These are phyloP conservation scores for Penicillium coprophilum DNA, from an alignment of 495 filamentous ascomycete genomes.

Conservation along the genomic window DNA sequence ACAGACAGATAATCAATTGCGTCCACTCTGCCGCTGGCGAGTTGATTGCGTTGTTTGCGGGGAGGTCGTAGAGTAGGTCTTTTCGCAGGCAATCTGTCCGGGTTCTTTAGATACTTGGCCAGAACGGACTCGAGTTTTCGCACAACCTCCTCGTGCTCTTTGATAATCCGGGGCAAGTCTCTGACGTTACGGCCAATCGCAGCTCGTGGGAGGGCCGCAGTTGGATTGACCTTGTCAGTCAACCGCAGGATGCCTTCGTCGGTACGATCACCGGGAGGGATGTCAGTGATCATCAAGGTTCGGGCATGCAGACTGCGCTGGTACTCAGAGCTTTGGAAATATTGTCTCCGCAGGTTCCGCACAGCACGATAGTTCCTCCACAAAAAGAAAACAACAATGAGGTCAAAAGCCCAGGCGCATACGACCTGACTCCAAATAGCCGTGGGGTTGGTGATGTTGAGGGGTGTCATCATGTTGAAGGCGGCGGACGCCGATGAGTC, in stretches of 20 bases:
- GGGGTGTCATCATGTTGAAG: slow-evolving; percentile 56
- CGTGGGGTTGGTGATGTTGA: slow-evolving; percentile 39
- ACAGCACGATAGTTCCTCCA: slow-evolving; percentile 88
- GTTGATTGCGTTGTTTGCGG: slow-evolving; percentile 58
- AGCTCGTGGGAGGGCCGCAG: slow-evolving; percentile 71
- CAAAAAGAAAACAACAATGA: slow-evolving; percentile 73
- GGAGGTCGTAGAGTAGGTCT: slow-evolving; percentile 77
- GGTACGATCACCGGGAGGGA: slow-evolving; percentile 67
- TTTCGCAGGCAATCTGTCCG: slow-evolving; percentile 72
- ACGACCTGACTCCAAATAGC: slow-evolving; percentile 78
- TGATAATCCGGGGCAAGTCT: slow-evolving; percentile 77
- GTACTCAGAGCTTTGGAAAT: slow-evolving; percentile 87
- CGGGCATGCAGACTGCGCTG: slow-evolving; percentile 83
- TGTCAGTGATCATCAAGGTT: slow-evolving; percentile 89
- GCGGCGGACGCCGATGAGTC: slow-evolving; percentile 28
- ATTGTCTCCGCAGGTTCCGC: slow-evolving; percentile 65
- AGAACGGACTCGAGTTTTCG: slow-evolving; percentile 77
- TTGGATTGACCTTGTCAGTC: slow-evolving; percentile 71
- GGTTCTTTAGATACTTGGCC: slow-evolving; percentile 86
- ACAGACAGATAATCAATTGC: slow-evolving; percentile 91
- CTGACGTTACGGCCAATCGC: slow-evolving; percentile 90
- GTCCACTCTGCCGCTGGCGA: slow-evolving; percentile 63
- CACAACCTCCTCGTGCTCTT: slow-evolving; percentile 78
- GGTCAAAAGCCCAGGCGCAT: slow-evolving; percentile 74
- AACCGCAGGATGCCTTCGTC: slow-evolving; percentile 86